Evolutionary conservation across 768 basidiomycete species (phyloP), one percentile per base, ranked within the genome.

Genomic region (Tulasnella sp.): DNA sequence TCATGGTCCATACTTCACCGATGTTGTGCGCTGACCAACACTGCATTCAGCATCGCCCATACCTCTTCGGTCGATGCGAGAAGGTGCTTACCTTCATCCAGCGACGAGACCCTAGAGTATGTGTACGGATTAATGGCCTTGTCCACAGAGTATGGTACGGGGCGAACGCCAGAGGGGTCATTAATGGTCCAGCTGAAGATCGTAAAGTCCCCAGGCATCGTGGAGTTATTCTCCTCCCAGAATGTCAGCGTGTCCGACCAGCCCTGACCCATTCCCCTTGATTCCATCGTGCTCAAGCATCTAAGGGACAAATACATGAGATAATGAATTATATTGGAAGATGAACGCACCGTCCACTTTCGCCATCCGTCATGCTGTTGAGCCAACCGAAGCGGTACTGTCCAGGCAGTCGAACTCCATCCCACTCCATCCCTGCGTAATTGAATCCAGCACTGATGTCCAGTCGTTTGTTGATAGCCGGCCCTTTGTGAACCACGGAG

Each of bases 191-290:
- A 54, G 11, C 69, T 72, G 25, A 78, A 81, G 65, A 74, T 66
- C 39, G 68, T 62, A 58, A 62, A 70, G 63, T 70, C 67, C 4
- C 46, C 41, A 1, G 74, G 67, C 0, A 67, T 64, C 21, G 66
- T 64, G 17, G 71, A 70, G 19, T 69, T 75, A 59, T 78, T 63
- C 50, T 75, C 70, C 6, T 66, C 68, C 67, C 68, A 61, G 23
- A 51, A 48, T 2, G 60, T 57, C 27, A 66, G 35, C 23, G 57
- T 61, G 66, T 82, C 81, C 2, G 77, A 77, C 80, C 81, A 83
- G 15, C 79, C 81, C 67, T 85, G 82, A 40, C 81, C 82, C 74
- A 84, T 75, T 11, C 82, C 82, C 19, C 78, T 78, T 2, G 81
- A 71, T 64, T 84, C 82, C 29, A 72, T 71, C 25, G 74, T 79